Evolutionary conservation across 2,329 filamentous ascomycete genomes (phyloP).

Genomic region (Sphaerulina populicola): DNA sequence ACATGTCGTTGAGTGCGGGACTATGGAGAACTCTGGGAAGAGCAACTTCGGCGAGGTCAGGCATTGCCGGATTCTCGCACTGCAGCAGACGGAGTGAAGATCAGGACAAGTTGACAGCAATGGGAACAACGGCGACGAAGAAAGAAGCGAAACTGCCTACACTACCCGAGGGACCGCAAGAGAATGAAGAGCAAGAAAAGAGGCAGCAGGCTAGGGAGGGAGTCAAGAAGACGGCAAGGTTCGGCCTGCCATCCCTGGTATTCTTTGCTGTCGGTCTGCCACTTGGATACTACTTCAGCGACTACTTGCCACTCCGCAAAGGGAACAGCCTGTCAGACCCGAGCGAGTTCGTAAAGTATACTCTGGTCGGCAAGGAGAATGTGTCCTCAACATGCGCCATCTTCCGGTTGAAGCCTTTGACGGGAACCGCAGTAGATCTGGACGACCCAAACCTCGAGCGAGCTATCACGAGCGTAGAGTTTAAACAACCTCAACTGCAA

Average conservation of each 20-base stretch:
- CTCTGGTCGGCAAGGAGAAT: slow-evolving; percentile 51
- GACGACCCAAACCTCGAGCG: slow-evolving; percentile 29
- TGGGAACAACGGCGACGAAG: not conserved
- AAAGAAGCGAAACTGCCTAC: not conserved
- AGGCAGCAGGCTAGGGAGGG: slow-evolving; percentile 1
- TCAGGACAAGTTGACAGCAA: not conserved
- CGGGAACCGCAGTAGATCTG: slow-evolving; percentile 15
- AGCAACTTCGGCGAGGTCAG: slow-evolving; percentile 1
- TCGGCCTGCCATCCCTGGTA: slow-evolving; percentile 18
- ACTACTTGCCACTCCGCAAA: slow-evolving; percentile 3
- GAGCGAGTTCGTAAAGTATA: slow-evolving; percentile 42
- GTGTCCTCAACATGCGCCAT: slow-evolving; percentile 62
- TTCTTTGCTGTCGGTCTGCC: slow-evolving; percentile 20
- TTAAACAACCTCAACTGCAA: slow-evolving; percentile 90
- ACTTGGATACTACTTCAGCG: slow-evolving; percentile 20
- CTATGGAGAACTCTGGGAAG: slow-evolving; percentile 4
- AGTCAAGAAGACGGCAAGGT: slow-evolving; percentile 4
- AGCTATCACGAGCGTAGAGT: slow-evolving; percentile 78
- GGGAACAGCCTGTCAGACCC: slow-evolving; percentile 6
- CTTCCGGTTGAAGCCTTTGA: slow-evolving; percentile 51
- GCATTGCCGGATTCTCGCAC: slow-evolving; percentile 7
- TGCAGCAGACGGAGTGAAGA: slow-evolving; percentile 4
- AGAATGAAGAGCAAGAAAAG: slow-evolving; percentile 5
- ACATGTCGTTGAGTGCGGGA: slow-evolving; percentile 7
- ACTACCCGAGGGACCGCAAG: not conserved